Evolutionary conservation across 1,139 yeast genomes (phyloP), one percentile per base, ranked within the genome.

Genomic region (Suhomyces wounanorum): DNA sequence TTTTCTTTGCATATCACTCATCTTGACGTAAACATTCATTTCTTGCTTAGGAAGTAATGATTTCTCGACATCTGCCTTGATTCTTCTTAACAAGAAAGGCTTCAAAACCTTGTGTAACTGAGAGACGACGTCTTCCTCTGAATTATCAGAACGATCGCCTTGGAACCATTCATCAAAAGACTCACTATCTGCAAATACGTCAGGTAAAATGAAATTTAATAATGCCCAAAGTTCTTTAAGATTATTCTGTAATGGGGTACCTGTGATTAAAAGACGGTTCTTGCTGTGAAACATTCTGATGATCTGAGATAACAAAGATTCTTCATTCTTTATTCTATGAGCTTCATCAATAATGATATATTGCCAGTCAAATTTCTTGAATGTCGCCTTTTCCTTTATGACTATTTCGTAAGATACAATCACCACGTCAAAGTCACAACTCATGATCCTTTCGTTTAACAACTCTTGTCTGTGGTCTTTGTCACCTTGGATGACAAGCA

Each of bases 31-130:
- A 25, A 87, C 78, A 56, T 86, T 87, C 58, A 85, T 66, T 68
- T 87, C 95, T 55, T 84, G 79, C 59, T 87, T 87, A 7, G 95
- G 95, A 52, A 87, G 69, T 42, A 87, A 72, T 0, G 90, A 84
- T 58, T 86, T 87, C 64, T 87, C 95, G 17, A 87, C 95, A 58
- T 87, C 95, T 13, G 89, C 79, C 61, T 87, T 87, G 55, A 87
- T 82, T 69, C 95, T 81, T 65, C 95, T 79, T 55, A 87, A 72
- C 43, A 87, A 70, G 62, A 87, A 87, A 8, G 95, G 95, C 53
- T 84, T 81, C 53, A 92, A 76, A 5, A 94, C 97, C 59, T 91
- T 87, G 70, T 92, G 98, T 46, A 94, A 74, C 69, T 94, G 98
- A 59, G 85, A 84, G 18, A 94, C 89, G 4, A 92, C 86, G 23